Conservation (phyloP, 768 basidiomycete genomes). For the Phlegmacium glaucopus region DNA sequence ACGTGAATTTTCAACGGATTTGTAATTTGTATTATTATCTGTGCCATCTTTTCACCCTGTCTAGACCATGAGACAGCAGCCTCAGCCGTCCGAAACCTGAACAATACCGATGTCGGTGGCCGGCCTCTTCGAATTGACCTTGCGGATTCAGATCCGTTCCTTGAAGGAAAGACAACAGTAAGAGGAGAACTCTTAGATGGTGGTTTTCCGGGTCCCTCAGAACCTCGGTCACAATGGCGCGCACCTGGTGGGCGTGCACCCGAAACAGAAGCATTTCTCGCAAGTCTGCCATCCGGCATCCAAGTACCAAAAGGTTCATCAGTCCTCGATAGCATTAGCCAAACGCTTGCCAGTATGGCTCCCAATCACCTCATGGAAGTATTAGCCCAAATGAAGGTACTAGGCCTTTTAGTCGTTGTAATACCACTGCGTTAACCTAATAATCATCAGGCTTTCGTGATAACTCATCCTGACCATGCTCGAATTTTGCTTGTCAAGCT, state of each 20-base stretch:
- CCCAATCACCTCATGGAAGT: slow-evolving; percentile 89
- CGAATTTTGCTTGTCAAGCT: slow-evolving; percentile 72
- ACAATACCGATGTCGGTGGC: slow-evolving; percentile 89
- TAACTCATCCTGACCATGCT: slow-evolving; percentile 89
- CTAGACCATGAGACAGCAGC: slow-evolving; percentile 93
- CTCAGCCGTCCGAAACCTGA: slow-evolving; percentile 94
- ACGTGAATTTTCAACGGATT: background rate
- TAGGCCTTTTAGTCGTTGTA: slow-evolving; percentile 17
- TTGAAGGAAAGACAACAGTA: slow-evolving; percentile 87
- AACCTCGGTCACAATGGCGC: slow-evolving; percentile 52
- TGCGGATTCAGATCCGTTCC: slow-evolving; percentile 89
- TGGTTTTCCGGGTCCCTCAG: slow-evolving; percentile 52
- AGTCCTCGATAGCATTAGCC: slow-evolving; percentile 79
- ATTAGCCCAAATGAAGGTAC: slow-evolving; percentile 96
- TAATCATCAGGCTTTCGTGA: slow-evolving; percentile 76
- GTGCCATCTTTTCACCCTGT: background rate
- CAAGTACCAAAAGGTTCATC: slow-evolving; percentile 68
- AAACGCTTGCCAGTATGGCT: slow-evolving; percentile 79
- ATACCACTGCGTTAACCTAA: background rate
- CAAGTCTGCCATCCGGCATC: slow-evolving; percentile 71
- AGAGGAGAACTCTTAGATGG: slow-evolving; percentile 78
- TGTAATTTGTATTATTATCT: background rate
- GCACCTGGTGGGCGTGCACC: slow-evolving; percentile 42
- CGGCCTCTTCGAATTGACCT: slow-evolving; percentile 92
- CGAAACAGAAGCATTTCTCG: slow-evolving; percentile 55